Conservation (phyloP, 306 rosid species). For the Sicyos baderoa region DNA sequence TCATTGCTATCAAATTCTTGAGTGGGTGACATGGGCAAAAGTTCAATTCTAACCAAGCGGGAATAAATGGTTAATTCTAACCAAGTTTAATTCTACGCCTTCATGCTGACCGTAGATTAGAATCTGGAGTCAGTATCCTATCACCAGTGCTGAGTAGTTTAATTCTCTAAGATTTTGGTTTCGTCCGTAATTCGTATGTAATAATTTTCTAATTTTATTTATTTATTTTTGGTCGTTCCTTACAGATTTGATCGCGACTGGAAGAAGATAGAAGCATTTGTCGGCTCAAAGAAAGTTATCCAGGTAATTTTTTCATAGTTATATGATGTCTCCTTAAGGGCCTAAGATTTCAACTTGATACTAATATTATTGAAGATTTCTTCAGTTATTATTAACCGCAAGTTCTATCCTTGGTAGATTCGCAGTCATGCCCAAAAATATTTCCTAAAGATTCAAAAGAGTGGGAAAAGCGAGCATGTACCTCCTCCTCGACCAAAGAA, state of each 20-base stretch:
- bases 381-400: background rate
- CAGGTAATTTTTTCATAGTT: conserved; percentile 49
- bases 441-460: no score
- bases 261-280: conserved; percentile 97
- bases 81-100: background rate
- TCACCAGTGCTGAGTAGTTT: background rate
- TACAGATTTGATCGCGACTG: conserved; percentile 93
- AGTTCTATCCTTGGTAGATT: conserved; percentile 11
- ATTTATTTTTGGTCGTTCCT: background rate
- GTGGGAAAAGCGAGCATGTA: no score
- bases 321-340: background rate
- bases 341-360: background rate
- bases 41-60: background rate
- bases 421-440: no score
- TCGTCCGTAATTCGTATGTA: background rate
- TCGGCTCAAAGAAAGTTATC: conserved; percentile 91
- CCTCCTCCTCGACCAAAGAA: no score
- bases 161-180: background rate
- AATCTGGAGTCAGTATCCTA: conserved; percentile 7
- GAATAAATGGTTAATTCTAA: background rate
- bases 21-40: background rate
- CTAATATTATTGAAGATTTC: background rate
- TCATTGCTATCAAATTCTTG: background rate
- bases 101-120: background rate
- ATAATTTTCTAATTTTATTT: conserved; percentile 17